Evolutionary conservation across 2,329 filamentous ascomycete genomes (phyloP).

Genomic region (Aspergillus calidoustus): DNA sequence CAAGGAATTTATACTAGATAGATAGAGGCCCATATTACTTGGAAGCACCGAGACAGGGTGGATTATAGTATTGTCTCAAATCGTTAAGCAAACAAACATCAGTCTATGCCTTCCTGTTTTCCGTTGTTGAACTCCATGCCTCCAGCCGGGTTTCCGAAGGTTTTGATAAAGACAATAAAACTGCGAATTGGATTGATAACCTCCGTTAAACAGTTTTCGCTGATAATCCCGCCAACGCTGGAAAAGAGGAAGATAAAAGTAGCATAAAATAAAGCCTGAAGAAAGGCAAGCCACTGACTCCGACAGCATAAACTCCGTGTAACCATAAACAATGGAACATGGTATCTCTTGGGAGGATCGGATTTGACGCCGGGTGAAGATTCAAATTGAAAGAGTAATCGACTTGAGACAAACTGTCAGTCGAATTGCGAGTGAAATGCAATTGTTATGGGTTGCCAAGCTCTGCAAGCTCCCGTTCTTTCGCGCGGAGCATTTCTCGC

Average conservation of each 20-base stretch:
- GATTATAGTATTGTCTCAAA: not conserved
- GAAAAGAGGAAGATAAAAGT: conserved; percentile 16
- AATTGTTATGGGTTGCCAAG: conserved; percentile 40
- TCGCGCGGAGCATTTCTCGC: conserved; percentile 71
- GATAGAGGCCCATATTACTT: no score
- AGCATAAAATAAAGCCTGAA: conserved; percentile 18
- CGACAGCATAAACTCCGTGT: conserved; percentile 20
- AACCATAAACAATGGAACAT: conserved; percentile 22
- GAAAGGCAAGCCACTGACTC: conserved; percentile 11
- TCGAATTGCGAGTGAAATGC: not conserved
- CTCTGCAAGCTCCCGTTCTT: conserved; percentile 72
- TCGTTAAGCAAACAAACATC: not conserved
- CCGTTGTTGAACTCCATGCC: conserved; percentile 6
- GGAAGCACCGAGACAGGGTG: no score
- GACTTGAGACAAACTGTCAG: conserved; percentile 2
- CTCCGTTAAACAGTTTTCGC: conserved; percentile 1
- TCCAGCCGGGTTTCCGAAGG: not conserved
- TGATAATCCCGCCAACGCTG: conserved; percentile 29
- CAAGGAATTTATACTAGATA: not conserved
- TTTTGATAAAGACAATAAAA: not conserved
- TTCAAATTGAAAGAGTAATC: conserved; percentile 16
- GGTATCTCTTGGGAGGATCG: conserved; percentile 27
- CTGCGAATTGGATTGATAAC: conserved; percentile 1
- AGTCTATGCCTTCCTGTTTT: not conserved
- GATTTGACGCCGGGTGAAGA: conserved; percentile 25